Base-by-base conservation (phyloP, 371 early-diverging fungal genomes). In the Lichtheimia corymbifera region DNA sequence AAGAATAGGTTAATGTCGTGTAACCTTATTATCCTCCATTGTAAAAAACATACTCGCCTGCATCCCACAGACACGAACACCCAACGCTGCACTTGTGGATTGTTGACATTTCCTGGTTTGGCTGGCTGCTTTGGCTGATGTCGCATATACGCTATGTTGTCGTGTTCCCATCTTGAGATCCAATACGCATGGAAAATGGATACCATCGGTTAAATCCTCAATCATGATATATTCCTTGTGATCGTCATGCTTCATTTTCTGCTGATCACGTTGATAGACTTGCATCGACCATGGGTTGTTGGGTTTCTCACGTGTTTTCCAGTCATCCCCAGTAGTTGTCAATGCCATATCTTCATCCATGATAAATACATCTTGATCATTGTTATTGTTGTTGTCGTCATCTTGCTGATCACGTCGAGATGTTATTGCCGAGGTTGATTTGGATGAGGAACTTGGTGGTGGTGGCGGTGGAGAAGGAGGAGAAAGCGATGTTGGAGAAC, bases 101-200 rank as follows among this genome's bases (percentile, higher is more conserved):
- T 83, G 83, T 63, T 90, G 93, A 63, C 96, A 96, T 74, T 97
- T 97, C 49, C 81, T 74, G 50, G 89, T 94, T 72, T 97, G 97
- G 40, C 91, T 91, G 28, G 75, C 73, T 60, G 89, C 83, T 71
- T 98, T 98, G 35, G 88, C 88, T 12, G 80, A 75, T 0, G 91
- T 80, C 0, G 93, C 96, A 76, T 92, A 83, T 50, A 97, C 88
- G 1, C 98, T 96, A 67, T 97, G 92, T 73, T 98, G 98, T 1
- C 98, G 83, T 5, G 95, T 97, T 14, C 98, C 98, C 97, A 98
- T 97, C 66, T 98, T 98, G 50, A 98, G 80, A 73, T 98, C 97
- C 55, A 98, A 76, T 5, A 98, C 92, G 61, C 97, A 97, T 0
- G 98, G 98, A 30, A 85, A 85, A 67, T 83, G 80, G 58, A 94